Base-by-base conservation (phyloP, 140 eudicot genomes). In the Ambrosia hybrid region DNA sequence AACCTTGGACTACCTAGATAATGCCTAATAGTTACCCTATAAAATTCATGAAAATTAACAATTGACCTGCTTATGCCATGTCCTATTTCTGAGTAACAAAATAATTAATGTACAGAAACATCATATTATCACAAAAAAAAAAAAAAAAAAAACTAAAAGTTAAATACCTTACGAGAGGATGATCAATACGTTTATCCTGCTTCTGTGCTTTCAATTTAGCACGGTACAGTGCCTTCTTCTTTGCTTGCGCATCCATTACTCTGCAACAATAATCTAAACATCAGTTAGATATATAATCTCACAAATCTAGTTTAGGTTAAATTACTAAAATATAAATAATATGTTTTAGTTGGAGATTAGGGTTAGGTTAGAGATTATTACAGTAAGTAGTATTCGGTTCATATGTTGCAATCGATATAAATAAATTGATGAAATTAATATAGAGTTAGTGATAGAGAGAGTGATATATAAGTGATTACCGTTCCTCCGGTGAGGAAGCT, bases 121-220 rank as follows among this genome's bases (percentile, higher is more conserved):
- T 21, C 26, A 21, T 21, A 21, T 21, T 21, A 21, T 21, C 26
- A 21, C 26, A 21, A 21, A 21, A 21, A 21, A 21, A 21, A 21
- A 21, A 21, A 21, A 30, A 30, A 30, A 30, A 30, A 1, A 30
- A 1, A 30, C 34, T 30, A 30, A 30, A 30, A 1, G 26, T 21
- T 41, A 36, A 14, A 48, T 89, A 93, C 97, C 97, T 90, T 6
- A 94, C 97, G 36, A 94, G 91, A 78, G 95, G 99, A 56, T 94
- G 84, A 49, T 88, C 90, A 17, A 94, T 90, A 73, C 97, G 94
- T 65, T 84, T 84, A n/a, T 82, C 83, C 73, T 78, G 87, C 78
- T 87, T 88, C 58, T 71, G 82, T 1, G 91, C 93, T 58, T 85
- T 93, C 84, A 86, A 46, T 80, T 86, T 94, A 37, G 91, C 91